phyloP scores from a whole-genome alignment of 176 grass and related monocot species.

The Secale cereale region DNA sequence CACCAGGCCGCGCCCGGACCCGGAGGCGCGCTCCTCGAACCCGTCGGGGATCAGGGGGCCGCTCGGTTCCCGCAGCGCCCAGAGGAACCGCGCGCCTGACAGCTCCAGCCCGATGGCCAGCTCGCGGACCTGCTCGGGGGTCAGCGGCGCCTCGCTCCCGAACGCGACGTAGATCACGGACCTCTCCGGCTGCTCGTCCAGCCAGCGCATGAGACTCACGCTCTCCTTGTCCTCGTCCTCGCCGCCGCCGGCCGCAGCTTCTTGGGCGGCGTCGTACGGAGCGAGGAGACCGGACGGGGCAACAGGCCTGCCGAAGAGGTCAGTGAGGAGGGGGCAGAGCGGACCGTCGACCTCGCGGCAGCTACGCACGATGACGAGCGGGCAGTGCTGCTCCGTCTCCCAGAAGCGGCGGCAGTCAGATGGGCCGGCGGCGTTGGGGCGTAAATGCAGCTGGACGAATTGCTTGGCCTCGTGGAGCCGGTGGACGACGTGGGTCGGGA shows the following conservation, averaged over 20 bases:
- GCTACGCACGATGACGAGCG: not conserved
- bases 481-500: not conserved
- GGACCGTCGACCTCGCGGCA: slow-evolving; percentile 22
- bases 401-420: not conserved
- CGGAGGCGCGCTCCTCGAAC: not conserved
- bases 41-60: not conserved
- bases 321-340: not conserved
- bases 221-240: not conserved
- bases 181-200: not conserved
- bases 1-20: not conserved
- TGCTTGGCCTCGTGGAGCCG: slow-evolving; percentile 6
- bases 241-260: not conserved
- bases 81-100: not conserved
- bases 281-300: slow-evolving; percentile 6
- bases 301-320: slow-evolving; percentile 21
- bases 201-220: not conserved
- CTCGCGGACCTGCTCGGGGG: not conserved
- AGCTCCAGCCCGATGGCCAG: slow-evolving; percentile 4
- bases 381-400: not conserved
- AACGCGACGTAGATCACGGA: not conserved
- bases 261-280: not conserved
- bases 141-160: not conserved
- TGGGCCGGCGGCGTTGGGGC: not conserved
- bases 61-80: not conserved
- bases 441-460: not conserved